These are phyloP conservation scores for Tetrapisispora namnaoensis DNA, from an alignment of 805 yeast species.

Conservation along the genomic window DNA sequence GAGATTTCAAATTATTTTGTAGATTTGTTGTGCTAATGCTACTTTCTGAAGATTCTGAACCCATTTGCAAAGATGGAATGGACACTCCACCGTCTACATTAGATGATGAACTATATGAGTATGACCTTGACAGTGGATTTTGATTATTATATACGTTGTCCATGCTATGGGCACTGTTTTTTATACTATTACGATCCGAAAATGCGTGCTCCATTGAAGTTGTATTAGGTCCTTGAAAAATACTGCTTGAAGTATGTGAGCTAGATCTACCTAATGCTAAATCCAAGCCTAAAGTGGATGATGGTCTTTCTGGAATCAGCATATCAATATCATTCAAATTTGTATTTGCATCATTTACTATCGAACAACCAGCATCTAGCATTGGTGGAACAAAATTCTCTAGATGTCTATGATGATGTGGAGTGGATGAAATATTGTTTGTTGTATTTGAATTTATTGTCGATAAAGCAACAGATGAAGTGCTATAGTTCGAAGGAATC, in stretches of 20 bases:
- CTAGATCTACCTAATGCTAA: conserved; percentile 32
- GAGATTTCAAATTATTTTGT: background rate
- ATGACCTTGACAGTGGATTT: conserved; percentile 4
- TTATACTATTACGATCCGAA: background rate
- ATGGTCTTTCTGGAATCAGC: conserved; percentile 53
- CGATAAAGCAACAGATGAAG: background rate
- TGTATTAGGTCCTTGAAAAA: background rate
- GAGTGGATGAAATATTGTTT: background rate
- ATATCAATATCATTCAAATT: conserved; percentile 65
- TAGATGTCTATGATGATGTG: conserved; percentile 30
- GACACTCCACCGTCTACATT: background rate
- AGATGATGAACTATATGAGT: conserved; percentile 4
- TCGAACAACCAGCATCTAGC: conserved; percentile 63
- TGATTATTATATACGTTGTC: background rate
- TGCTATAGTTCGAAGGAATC: conserved; percentile 1
- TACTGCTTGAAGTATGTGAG: conserved; percentile 6
- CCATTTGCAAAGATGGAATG: background rate
- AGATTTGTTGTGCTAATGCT: background rate
- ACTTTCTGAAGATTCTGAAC: background rate
- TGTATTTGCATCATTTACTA: conserved; percentile 48
- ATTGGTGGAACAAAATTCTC: conserved; percentile 77
- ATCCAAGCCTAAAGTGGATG: conserved; percentile 41
- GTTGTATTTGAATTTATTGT: background rate
- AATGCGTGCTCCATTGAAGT: background rate
- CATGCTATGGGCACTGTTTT: background rate